phyloP scores from a whole-genome alignment of 2,329 filamentous ascomycete genomes.

The Thelonectria discophora region DNA sequence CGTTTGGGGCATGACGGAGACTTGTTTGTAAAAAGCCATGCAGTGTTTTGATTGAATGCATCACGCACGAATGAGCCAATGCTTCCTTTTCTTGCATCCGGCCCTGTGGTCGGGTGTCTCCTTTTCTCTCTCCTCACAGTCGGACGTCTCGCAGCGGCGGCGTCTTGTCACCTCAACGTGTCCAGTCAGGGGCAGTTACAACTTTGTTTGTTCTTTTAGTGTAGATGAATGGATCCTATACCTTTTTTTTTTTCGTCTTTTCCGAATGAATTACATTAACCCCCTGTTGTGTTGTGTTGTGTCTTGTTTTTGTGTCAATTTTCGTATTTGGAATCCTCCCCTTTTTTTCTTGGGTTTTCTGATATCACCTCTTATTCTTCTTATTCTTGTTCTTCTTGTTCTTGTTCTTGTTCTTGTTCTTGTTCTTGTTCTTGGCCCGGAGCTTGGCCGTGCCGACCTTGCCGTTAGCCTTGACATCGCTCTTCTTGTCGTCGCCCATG shows the following conservation, averaged over 20 bases:
- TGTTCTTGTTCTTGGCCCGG: not conserved
- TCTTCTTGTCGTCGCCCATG: not conserved
- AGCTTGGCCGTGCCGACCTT: not conserved
- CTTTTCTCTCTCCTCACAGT: constrained; percentile 22
- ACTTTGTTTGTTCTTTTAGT: constrained; percentile 10
- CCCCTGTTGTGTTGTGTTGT: too few species aligned
- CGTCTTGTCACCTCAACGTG: constrained; percentile 15
- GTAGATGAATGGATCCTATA: constrained; percentile 25
- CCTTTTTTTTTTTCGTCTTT: constrained; percentile 11
- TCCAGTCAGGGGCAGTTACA: constrained; percentile 1
- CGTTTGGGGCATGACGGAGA: constrained; percentile 23
- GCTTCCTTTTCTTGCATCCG: constrained; percentile 11
- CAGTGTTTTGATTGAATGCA: constrained; percentile 13
- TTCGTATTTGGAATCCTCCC: too few species aligned
- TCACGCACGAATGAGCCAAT: constrained; percentile 19
- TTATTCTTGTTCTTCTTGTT: not conserved
- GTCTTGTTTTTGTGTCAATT: too few species aligned
- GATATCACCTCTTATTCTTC: not conserved
- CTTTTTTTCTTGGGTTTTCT: too few species aligned
- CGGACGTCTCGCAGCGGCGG: constrained; percentile 9
- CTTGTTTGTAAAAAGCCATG: constrained; percentile 14
- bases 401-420: not conserved
- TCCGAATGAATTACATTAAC: too few species aligned
- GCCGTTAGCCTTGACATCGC: not conserved
- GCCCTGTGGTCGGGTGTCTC: constrained; percentile 4